Evolutionary conservation across 2,329 filamentous ascomycete species (phyloP).

Genomic region (Colletotrichum noveboracense): DNA sequence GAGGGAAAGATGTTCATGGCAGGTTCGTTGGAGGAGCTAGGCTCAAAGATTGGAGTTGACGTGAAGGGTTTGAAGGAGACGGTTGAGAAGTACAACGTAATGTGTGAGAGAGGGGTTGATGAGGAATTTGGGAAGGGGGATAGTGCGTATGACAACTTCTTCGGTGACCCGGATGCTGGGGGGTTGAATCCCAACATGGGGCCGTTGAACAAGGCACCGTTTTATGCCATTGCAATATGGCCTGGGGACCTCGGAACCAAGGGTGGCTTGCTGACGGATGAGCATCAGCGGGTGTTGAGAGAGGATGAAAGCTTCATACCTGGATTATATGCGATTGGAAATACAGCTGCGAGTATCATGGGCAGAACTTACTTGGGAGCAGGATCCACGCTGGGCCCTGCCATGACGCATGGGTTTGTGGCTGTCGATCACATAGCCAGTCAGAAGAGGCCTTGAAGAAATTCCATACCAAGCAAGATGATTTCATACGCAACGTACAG

Average conservation of each 20-base stretch:
- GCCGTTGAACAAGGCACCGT: constrained; percentile 28
- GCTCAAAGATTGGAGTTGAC: constrained; percentile 27
- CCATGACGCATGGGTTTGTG: constrained; percentile 38
- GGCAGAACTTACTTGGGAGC: constrained; percentile 36
- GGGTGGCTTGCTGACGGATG: constrained; percentile 39
- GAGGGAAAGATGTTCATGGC: constrained; percentile 29
- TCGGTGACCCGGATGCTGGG: constrained; percentile 30
- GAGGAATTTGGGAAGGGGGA: constrained; percentile 36
- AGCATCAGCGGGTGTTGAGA: constrained; percentile 30
- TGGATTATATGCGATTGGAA: constrained; percentile 40
- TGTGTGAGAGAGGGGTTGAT: constrained; percentile 32
- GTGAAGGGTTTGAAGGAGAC: constrained; percentile 26
- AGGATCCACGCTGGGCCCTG: constrained; percentile 39
- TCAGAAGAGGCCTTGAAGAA: not conserved
- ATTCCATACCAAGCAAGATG: not conserved
- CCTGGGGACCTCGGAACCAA: constrained; percentile 43
- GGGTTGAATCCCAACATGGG: constrained; percentile 1
- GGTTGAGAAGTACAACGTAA: constrained; percentile 32
- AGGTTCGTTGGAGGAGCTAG: constrained; percentile 29
- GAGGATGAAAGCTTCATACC: constrained; percentile 24
- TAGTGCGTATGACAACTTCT: constrained; percentile 34
- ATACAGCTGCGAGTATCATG: constrained; percentile 38
- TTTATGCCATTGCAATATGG: constrained; percentile 34
- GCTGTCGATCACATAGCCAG: constrained; percentile 14
- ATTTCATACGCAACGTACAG: not conserved